Base-by-base conservation (phyloP, 306 rosid species). In the Hylodesmum podocarpum region DNA sequence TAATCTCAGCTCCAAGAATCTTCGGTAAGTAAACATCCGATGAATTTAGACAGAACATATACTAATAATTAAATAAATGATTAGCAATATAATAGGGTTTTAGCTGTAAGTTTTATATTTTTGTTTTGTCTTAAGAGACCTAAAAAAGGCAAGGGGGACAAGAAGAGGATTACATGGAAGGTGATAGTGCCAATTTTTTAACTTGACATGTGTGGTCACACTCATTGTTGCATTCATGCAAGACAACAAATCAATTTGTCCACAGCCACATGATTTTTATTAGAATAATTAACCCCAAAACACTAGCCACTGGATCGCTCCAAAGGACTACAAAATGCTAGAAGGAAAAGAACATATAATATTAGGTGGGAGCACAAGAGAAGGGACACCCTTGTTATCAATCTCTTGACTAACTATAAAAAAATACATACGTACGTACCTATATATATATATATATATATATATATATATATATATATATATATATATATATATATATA, bases 141-240 rank as follows among this genome's bases (percentile, higher is more conserved):
- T 77, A 49, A 83, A 87, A 80, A 80, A 80, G 87, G 87, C 59
- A 72, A 71, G 82, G 86, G 87, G 87, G 88, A 85, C 94, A 78
- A 76, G 85, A 86, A 68, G 89, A 86, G 88, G 87, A 83, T 83
- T 86, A 76, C 80, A 81, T 81, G 83, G 88, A 87, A 84, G 88
- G 78, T 79, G 88, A 86, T 82, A 67, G 80, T 73, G 82, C 73
- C 85, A 74, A 82, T 72, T 41, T 82, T 75, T 73, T 62, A 88
- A 79, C 75, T 80, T 72, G 85, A 82, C 86, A 81, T 82, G 91
- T 85, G 86, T 84, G 73, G 90, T 87, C 92, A 89, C 89, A 84
- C 83, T 89, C 90, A 82, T 57, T 78, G 88, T 78, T 85, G 88
- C 91, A 86, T 85, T 85, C 88, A 86, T 88, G 91, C 87, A 89